These are phyloP conservation scores for Globisporangium mamillatum DNA, from an alignment of 352 stramenopile genomes.

Conservation along the genomic window DNA sequence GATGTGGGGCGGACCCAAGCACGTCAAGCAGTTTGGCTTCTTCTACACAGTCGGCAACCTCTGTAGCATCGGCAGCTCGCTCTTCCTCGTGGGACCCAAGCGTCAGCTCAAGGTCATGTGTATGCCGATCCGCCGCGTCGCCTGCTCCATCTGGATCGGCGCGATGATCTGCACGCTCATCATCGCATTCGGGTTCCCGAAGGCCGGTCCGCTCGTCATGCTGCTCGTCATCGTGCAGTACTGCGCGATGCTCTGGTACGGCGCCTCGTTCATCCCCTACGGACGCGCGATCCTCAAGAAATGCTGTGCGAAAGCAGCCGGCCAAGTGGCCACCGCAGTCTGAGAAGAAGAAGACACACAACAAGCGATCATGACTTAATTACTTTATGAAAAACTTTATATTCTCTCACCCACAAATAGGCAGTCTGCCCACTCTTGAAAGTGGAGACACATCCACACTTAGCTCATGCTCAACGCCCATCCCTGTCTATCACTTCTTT, in stretches of 20 bases:
- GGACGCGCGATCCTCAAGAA: slow-evolving; percentile 77
- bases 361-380: neutral
- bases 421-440: neutral
- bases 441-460: neutral
- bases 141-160: slow-evolving; percentile 77
- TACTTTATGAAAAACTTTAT: slow-evolving; percentile 1
- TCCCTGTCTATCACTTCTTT: slow-evolving; percentile 7
- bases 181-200: slow-evolving; percentile 72
- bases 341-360: slow-evolving; percentile 4
- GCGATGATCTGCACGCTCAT: slow-evolving; percentile 73
- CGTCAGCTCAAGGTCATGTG: slow-evolving; percentile 83
- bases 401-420: neutral
- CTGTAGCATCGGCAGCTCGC: slow-evolving; percentile 72
- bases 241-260: slow-evolving; percentile 81
- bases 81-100: slow-evolving; percentile 72
- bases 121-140: slow-evolving; percentile 74
- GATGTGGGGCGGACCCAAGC: slow-evolving; percentile 74
- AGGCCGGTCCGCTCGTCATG: slow-evolving; percentile 62
- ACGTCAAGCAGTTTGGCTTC: slow-evolving; percentile 85
- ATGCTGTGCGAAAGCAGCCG: slow-evolving; percentile 48
- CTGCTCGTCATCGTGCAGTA: slow-evolving; percentile 80
- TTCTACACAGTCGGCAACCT: slow-evolving; percentile 85
- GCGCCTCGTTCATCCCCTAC: slow-evolving; percentile 79
- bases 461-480: neutral
- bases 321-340: slow-evolving; percentile 41